phyloP scores from a whole-genome alignment of 768 basidiomycete species.

The Chalciporus sphaerocephalus region DNA sequence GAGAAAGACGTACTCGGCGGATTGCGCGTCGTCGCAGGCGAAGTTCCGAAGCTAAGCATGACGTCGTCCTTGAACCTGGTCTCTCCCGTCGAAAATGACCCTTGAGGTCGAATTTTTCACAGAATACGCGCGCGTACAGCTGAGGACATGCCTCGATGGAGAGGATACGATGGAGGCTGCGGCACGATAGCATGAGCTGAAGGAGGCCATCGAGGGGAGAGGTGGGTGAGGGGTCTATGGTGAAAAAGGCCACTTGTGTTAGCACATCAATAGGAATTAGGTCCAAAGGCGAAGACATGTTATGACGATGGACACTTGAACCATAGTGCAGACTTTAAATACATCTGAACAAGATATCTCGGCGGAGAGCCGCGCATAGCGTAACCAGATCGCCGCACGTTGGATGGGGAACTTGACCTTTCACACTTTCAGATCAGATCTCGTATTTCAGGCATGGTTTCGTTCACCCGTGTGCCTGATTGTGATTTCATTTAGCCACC shows the following conservation, averaged over 20 bases:
- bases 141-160: conserved; percentile 43
- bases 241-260: conserved; percentile 48
- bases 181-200: conserved; percentile 43
- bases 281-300: conserved; percentile 47
- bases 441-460: conserved; percentile 30
- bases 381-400: conserved; percentile 33
- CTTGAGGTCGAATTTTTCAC: conserved; percentile 43
- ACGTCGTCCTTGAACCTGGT: conserved; percentile 34
- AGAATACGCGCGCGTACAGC: conserved; percentile 55
- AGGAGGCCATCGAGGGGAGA: conserved; percentile 41
- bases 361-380: conserved; percentile 32
- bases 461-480: conserved; percentile 30
- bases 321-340: conserved; percentile 24
- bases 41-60: conserved; percentile 46
- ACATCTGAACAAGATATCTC: conserved; percentile 18
- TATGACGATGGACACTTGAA: conserved; percentile 15
- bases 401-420: conserved; percentile 29
- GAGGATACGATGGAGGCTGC: conserved; percentile 41
- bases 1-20: conserved; percentile 39
- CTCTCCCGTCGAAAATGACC: conserved; percentile 21
- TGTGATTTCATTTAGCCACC: conserved; percentile 36
- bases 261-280: conserved; percentile 54
- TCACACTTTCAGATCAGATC: conserved; percentile 34
- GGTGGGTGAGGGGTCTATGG: conserved; percentile 36
- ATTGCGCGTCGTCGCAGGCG: conserved; percentile 45